These are phyloP conservation scores for Euphorbia tirucalli DNA, from an alignment of 345 rosid species.

Conservation along the genomic window DNA sequence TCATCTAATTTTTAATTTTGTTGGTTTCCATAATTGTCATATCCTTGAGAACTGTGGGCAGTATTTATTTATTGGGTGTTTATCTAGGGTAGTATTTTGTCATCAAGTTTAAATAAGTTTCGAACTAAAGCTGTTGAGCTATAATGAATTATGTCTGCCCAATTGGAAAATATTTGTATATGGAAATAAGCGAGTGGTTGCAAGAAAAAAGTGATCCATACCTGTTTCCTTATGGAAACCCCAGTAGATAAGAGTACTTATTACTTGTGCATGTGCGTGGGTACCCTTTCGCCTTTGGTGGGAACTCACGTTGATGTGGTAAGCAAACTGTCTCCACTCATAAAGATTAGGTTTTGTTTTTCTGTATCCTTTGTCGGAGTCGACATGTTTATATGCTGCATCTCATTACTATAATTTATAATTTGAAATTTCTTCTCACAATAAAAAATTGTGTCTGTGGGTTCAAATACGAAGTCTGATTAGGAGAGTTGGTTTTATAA, in stretches of 20 bases:
- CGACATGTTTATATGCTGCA: no score
- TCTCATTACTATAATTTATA: no score
- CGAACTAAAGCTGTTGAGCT: background rate
- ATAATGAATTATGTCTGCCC: background rate
- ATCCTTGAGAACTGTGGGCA: background rate
- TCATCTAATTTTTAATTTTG: background rate
- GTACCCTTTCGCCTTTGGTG: background rate
- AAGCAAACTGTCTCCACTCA: slow-evolving; percentile 1
- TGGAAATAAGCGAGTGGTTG: background rate
- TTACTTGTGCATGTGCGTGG: background rate
- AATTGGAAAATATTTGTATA: background rate
- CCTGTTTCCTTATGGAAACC: background rate
- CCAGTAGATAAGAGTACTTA: background rate
- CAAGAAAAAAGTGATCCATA: background rate
- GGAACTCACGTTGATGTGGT: slow-evolving; percentile 6
- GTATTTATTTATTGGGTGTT: background rate
- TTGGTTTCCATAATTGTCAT: background rate
- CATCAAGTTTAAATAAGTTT: background rate
- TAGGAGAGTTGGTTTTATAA: no score
- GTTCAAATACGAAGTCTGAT: no score
- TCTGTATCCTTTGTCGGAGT: no score
- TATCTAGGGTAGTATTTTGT: background rate
- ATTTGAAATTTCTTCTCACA: no score
- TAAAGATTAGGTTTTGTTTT: background rate
- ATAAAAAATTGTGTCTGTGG: no score